These are phyloP conservation scores for Spatholobus suberectus DNA, from an alignment of 306 rosid genomes.

Conservation along the genomic window DNA sequence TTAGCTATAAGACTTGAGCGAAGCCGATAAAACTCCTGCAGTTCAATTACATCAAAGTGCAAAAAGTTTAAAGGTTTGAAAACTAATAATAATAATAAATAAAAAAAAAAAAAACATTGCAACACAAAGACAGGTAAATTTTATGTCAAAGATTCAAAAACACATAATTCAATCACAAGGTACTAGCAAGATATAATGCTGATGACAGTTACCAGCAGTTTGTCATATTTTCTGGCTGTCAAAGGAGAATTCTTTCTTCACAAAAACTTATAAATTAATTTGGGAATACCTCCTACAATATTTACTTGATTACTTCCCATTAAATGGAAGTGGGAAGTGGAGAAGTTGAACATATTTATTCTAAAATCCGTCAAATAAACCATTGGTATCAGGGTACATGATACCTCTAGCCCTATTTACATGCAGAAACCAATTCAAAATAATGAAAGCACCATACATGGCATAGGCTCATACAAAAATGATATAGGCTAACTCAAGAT, in stretches of 20 bases:
- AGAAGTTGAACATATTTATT: not conserved
- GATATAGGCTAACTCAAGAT: slow-evolving; percentile 9
- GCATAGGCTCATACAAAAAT: slow-evolving; percentile 9
- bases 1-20: slow-evolving; percentile 87
- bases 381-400: slow-evolving; percentile 2
- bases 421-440: slow-evolving; percentile 22
- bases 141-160: not conserved
- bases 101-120: not conserved
- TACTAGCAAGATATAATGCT: not conserved
- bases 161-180: not conserved
- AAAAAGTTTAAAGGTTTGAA: slow-evolving; percentile 5
- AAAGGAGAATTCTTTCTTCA: not conserved
- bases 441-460: slow-evolving; percentile 4
- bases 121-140: not conserved
- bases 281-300: not conserved
- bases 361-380: not conserved
- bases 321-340: not conserved
- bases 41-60: slow-evolving; percentile 54
- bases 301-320: not conserved
- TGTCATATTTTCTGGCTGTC: not conserved
- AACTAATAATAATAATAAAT: not conserved
- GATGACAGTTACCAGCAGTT: slow-evolving; percentile 3
- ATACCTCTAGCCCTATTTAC: slow-evolving; percentile 27
- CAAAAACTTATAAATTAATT: not conserved
- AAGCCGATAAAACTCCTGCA: slow-evolving; percentile 97